Conservation (phyloP, 2,329 filamentous ascomycete genomes). For the Botrytis sinoallii region DNA sequence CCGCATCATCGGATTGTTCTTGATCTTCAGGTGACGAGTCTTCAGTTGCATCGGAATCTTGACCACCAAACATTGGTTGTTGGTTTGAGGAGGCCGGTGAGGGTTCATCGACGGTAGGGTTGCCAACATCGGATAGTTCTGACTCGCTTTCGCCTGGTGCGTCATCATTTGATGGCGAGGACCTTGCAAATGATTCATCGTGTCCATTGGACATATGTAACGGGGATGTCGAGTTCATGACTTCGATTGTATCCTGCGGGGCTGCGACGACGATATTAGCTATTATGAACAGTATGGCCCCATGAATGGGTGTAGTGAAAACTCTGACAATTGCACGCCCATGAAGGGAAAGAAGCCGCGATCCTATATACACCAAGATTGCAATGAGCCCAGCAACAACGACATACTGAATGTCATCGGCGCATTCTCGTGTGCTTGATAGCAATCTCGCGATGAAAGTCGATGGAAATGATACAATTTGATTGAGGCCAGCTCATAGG, state of each 20-base stretch:
- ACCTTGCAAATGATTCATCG: constrained; percentile 52
- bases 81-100: constrained; percentile 45
- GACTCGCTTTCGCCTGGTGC: constrained; percentile 62
- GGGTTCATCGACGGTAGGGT: constrained; percentile 51
- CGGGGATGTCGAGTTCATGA: constrained; percentile 59
- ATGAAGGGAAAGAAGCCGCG: constrained; percentile 29
- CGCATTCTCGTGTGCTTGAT: constrained; percentile 34
- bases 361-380: constrained; percentile 26
- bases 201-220: constrained; percentile 67
- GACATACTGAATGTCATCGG: constrained; percentile 27
- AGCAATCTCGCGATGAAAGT: constrained; percentile 28
- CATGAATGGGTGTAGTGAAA: constrained; percentile 25
- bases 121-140: constrained; percentile 71
- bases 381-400: constrained; percentile 19
- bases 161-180: constrained; percentile 41
- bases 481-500: constrained; percentile 28
- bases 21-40: constrained; percentile 40
- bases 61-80: constrained; percentile 35
- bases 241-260: constrained; percentile 55
- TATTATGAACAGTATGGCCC: constrained; percentile 28
- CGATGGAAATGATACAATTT: constrained; percentile 30
- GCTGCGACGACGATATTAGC: constrained; percentile 53
- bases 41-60: constrained; percentile 34
- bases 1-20: constrained; percentile 63
- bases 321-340: constrained; percentile 25